A percentile compares a stretch with the other conserved stretches of the same genome.
Evolutionary conservation across 495 filamentous ascomycete genomes (phyloP).

Genomic region (Parathielavia hyrcaniae): DNA sequence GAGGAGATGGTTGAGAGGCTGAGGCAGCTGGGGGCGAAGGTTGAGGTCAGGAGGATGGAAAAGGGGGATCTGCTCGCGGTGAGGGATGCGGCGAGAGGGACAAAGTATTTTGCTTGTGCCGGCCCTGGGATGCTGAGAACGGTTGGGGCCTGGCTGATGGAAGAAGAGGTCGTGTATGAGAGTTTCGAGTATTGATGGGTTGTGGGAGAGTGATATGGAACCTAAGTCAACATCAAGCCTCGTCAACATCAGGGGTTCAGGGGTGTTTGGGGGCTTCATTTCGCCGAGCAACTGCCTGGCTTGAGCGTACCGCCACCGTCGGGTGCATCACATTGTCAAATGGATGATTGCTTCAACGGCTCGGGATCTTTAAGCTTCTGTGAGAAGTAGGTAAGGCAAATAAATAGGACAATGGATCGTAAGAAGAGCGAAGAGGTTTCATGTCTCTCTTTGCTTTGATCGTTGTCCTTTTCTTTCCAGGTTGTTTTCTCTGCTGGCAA

Average conservation of each 20-base stretch:
- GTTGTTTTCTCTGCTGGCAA: no score
- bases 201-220: not conserved
- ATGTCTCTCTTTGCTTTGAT: no score
- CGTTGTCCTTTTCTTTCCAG: no score
- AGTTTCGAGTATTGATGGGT: constrained; percentile 59
- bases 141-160: constrained; percentile 57
- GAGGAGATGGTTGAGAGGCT: constrained; percentile 28
- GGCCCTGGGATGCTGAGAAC: constrained; percentile 49
- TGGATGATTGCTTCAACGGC: no score
- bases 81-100: constrained; percentile 29
- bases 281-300: no score
- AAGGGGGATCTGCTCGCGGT: constrained; percentile 47
- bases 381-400: no score
- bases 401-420: no score
- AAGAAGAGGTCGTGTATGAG: constrained; percentile 58
- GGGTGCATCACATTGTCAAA: no score
- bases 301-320: no score
- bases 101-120: constrained; percentile 64
- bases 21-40: constrained; percentile 34
- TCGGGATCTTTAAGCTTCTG: no score
- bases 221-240: no score
- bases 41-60: constrained; percentile 48
- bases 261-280: not conserved
- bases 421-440: no score
- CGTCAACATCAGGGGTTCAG: not conserved